phyloP scores from a whole-genome alignment of 139 green algal genomes.

The Micromonas pusilla region DNA sequence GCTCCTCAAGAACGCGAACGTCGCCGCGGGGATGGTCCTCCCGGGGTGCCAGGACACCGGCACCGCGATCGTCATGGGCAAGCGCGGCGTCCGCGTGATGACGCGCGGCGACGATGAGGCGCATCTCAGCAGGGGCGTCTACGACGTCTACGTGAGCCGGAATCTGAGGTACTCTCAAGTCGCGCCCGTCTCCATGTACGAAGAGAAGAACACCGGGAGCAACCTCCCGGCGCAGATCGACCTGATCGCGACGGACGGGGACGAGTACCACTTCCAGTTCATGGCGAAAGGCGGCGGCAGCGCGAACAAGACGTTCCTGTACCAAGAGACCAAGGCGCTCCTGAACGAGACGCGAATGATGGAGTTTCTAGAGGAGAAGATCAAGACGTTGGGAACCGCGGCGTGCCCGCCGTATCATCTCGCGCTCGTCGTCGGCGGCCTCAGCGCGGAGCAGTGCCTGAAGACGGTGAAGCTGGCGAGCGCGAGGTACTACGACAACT shows the following conservation, averaged over 20 bases:
- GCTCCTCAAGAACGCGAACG: conserved; percentile 32
- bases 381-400: conserved; percentile 28
- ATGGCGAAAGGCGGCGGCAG: conserved; percentile 32
- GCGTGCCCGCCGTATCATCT: conserved; percentile 34
- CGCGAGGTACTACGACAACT: conserved; percentile 32
- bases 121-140: conserved; percentile 10
- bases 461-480: conserved; percentile 36
- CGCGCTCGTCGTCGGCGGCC: conserved; percentile 30
- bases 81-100: conserved; percentile 10
- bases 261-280: conserved; percentile 35
- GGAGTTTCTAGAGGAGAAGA: conserved; percentile 30
- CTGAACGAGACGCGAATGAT: conserved; percentile 19
- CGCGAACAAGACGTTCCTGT: conserved; percentile 38
- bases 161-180: conserved; percentile 34
- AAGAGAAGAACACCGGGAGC: conserved; percentile 32
- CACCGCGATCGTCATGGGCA: conserved; percentile 31
- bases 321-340: conserved; percentile 33
- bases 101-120: conserved; percentile 30
- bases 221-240: conserved; percentile 36
- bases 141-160: conserved; percentile 22
- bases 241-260: conserved; percentile 14
- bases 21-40: conserved; percentile 26
- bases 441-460: conserved; percentile 26
- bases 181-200: conserved; percentile 24
- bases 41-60: conserved; percentile 34